Conservation (phyloP, 1,284 basidiomycete genomes). For the Marasmius tenuissimus region DNA sequence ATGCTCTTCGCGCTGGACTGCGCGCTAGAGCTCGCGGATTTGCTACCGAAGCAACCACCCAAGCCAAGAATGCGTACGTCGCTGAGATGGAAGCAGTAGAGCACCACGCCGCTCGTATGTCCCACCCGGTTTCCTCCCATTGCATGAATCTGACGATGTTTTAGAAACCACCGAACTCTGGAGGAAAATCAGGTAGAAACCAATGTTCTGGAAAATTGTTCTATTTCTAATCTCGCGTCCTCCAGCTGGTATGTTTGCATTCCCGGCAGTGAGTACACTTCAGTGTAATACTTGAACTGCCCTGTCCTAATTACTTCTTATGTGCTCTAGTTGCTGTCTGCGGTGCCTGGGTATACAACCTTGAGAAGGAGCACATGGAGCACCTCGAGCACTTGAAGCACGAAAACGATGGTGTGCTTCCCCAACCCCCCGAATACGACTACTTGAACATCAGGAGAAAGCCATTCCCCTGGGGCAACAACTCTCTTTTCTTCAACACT, state of each 20-base stretch:
- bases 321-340: constrained; percentile 56
- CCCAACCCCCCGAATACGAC: constrained; percentile 69
- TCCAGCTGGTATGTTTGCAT: constrained; percentile 72
- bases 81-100: constrained; percentile 58
- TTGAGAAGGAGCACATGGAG: constrained; percentile 72
- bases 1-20: constrained; percentile 33
- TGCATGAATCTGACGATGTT: constrained; percentile 9
- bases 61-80: constrained; percentile 44
- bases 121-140: constrained; percentile 6
- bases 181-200: constrained; percentile 78
- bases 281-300: neutral
- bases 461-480: constrained; percentile 82
- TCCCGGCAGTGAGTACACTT: constrained; percentile 60
- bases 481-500: constrained; percentile 80
- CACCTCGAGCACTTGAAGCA: constrained; percentile 72
- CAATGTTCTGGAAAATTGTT: constrained; percentile 1
- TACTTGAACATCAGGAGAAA: constrained; percentile 76
- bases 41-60: constrained; percentile 39
- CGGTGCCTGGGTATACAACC: constrained; percentile 72
- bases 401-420: constrained; percentile 75
- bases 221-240: constrained; percentile 4
- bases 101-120: constrained; percentile 69
- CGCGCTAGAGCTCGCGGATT: constrained; percentile 32
- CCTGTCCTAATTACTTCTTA: constrained; percentile 7
- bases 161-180: constrained; percentile 76